A percentile compares a stretch with the other conserved stretches of the same genome.
Conservation (phyloP, 129 eudicot species). For the Tagetes erecta region DNA sequence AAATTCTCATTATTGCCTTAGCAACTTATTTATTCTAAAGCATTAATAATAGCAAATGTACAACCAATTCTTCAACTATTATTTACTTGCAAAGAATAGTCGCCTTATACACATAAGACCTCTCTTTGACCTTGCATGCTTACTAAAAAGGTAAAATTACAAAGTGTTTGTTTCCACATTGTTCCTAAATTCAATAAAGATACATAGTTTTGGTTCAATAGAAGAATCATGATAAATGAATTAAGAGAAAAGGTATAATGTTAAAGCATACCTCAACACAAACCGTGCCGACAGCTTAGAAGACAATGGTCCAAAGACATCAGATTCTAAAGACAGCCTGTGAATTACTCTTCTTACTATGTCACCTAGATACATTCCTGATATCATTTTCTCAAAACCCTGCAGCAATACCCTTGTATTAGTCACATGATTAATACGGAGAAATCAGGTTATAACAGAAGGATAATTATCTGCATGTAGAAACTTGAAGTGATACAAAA, state of each 20-base stretch:
- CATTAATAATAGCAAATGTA: slow-evolving; percentile 7
- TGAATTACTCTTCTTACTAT: slow-evolving; percentile 83
- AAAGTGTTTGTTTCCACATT: slow-evolving; percentile 6
- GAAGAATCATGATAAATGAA: slow-evolving; percentile 21
- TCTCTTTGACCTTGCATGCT: slow-evolving; percentile 16
- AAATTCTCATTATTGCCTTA: neutral
- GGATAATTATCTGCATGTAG: neutral
- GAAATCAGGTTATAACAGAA: neutral
- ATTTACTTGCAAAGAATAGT: neutral
- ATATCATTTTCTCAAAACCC: slow-evolving; percentile 98
- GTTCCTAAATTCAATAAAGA: neutral
- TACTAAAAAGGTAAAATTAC: slow-evolving; percentile 9
- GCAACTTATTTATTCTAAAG: neutral
- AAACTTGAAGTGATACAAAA: slow-evolving; percentile 16
- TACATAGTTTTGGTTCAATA: neutral
- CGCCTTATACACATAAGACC: neutral
- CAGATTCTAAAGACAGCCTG: slow-evolving; percentile 70
- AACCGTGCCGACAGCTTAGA: slow-evolving; percentile 61
- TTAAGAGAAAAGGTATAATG: neutral
- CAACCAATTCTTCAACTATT: slow-evolving; percentile 5
- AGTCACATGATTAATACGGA: slow-evolving; percentile 3
- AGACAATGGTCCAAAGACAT: slow-evolving; percentile 67
- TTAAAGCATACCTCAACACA: slow-evolving; percentile 51
- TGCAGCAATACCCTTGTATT: slow-evolving; percentile 38
- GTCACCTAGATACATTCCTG: slow-evolving; percentile 97